A percentile compares a stretch with the other conserved stretches of the same genome.
Evolutionary conservation across 1,284 basidiomycete genomes (phyloP).

Genomic region (Ganoderma meredithae): DNA sequence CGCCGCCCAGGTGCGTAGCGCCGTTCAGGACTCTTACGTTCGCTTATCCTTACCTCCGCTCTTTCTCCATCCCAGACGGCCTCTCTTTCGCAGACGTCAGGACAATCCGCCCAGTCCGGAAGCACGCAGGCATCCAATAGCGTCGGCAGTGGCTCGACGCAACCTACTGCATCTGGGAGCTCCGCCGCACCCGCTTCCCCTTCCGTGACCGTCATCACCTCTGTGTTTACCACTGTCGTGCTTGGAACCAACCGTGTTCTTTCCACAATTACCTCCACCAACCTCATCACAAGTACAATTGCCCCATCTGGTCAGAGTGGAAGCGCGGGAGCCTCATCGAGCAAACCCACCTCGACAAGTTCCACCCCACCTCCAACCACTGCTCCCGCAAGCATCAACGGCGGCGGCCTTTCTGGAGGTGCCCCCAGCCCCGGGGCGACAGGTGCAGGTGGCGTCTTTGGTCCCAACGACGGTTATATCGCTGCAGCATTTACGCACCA

Average conservation of each 20-base stretch:
- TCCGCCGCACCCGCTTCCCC: constrained; percentile 20
- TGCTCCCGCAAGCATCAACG: constrained; percentile 59
- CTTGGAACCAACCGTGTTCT: constrained; percentile 31
- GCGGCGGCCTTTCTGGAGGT: constrained; percentile 56
- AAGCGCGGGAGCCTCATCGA: constrained; percentile 33
- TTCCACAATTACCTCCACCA: constrained; percentile 28
- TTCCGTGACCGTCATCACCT: constrained; percentile 36
- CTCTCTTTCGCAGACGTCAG: constrained; percentile 12
- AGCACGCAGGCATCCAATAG: constrained; percentile 4
- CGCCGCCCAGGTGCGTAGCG: constrained; percentile 44
- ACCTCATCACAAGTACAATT: constrained; percentile 43
- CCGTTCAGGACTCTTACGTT: constrained; percentile 10
- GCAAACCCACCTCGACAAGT: constrained; percentile 41
- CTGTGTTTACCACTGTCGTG: constrained; percentile 34
- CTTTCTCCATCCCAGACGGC: constrained; percentile 27
- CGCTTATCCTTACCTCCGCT: constrained; percentile 30
- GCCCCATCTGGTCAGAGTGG: constrained; percentile 39
- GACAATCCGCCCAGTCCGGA: constrained; percentile 14
- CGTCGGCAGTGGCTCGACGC: constrained; percentile 6
- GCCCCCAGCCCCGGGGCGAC: constrained; percentile 57
- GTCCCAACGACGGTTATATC: constrained; percentile 70
- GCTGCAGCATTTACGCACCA: constrained; percentile 58
- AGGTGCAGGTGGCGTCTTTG: constrained; percentile 51
- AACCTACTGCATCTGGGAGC: constrained; percentile 17
- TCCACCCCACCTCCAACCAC: constrained; percentile 57